A percentile compares a stretch with the other conserved stretches of the same genome.
phyloP scores from a whole-genome alignment of 495 filamentous ascomycete genomes.

The Penicillium canariense region DNA sequence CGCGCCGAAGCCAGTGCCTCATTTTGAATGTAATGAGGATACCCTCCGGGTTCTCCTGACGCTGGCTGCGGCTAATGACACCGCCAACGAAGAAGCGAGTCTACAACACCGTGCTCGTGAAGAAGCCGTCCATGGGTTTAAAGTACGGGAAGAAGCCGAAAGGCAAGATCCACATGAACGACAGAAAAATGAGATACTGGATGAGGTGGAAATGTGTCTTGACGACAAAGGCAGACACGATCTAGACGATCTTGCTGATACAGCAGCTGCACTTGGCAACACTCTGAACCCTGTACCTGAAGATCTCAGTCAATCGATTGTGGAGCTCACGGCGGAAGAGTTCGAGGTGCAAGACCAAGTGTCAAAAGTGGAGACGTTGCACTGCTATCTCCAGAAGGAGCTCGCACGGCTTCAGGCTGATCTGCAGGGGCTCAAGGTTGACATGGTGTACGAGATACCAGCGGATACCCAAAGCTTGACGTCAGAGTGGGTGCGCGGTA shows the following conservation, averaged over 20 bases:
- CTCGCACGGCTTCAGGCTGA: conserved; percentile 34
- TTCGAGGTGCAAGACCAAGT: conserved; percentile 40
- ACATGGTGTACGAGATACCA: conserved; percentile 49
- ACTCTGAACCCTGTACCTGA: conserved; percentile 31
- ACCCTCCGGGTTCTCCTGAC: conserved; percentile 75
- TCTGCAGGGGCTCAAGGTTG: conserved; percentile 39
- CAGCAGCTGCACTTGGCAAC: conserved; percentile 31
- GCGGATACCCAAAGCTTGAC: conserved; percentile 56
- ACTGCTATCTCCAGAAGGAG: conserved; percentile 44
- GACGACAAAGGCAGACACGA: conserved; percentile 34
- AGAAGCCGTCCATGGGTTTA: conserved; percentile 37
- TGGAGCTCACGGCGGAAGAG: conserved; percentile 44
- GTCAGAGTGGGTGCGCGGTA: conserved; percentile 58
- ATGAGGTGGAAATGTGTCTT: conserved; percentile 40
- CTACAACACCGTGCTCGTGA: conserved; percentile 48
- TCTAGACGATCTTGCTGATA: conserved; percentile 43
- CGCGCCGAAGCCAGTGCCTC: conserved; percentile 55
- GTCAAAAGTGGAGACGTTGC: conserved; percentile 57
- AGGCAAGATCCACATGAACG: conserved; percentile 27
- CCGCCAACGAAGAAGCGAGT: conserved; percentile 71
- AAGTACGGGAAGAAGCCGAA: conserved; percentile 30
- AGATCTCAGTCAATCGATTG: conserved; percentile 41
- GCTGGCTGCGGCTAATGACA: conserved; percentile 73
- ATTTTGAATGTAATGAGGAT: conserved; percentile 82
- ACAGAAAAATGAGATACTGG: conserved; percentile 37